Percentiles rank a stretch among this genome's conserved stretches.
Evolutionary conservation across 116 monocot genomes (phyloP).

Genomic region (Cymodocea nodosa): DNA sequence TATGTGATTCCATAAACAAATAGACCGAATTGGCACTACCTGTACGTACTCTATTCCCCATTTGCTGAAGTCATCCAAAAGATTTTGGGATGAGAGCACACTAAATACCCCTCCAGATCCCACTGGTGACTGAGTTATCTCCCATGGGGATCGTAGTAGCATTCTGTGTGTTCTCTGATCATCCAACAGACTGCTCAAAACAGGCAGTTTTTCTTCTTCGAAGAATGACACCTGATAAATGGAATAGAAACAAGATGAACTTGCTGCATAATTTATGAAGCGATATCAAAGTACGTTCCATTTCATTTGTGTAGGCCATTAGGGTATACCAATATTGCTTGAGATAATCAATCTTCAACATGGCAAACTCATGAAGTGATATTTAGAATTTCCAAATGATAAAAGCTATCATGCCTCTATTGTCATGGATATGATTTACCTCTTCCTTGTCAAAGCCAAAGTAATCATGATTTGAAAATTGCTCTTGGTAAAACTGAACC

Average conservation of each 20-base stretch:
- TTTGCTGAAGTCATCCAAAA: slow-evolving; percentile 35
- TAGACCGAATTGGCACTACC: slow-evolving; percentile 16
- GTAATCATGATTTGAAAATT: slow-evolving; percentile 5
- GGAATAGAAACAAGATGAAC: neutral
- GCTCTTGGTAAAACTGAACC: slow-evolving; percentile 7
- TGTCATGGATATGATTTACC: slow-evolving; percentile 3
- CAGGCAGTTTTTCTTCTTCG: slow-evolving; percentile 56
- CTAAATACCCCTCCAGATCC: slow-evolving; percentile 73
- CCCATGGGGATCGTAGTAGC: slow-evolving; percentile 53
- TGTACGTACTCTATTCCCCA: slow-evolving; percentile 67
- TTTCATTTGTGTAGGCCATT: too few species aligned
- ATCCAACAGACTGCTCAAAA: slow-evolving; percentile 14
- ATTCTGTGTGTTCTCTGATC: slow-evolving; percentile 29
- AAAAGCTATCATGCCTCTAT: neutral
- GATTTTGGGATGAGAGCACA: slow-evolving; percentile 35
- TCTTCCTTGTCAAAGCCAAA: slow-evolving; percentile 20
- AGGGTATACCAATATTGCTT: too few species aligned
- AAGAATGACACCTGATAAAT: slow-evolving; percentile 51
- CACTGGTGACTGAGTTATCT: slow-evolving; percentile 47
- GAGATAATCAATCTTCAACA: too few species aligned
- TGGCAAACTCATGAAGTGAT: too few species aligned
- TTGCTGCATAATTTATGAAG: neutral
- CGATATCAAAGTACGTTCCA: too few species aligned
- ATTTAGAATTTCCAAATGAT: neutral
- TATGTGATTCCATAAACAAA: too few species aligned